Evolutionary conservation across 176 grass and related monocot species (phyloP).

Genomic region (maize (Zea mays)): DNA sequence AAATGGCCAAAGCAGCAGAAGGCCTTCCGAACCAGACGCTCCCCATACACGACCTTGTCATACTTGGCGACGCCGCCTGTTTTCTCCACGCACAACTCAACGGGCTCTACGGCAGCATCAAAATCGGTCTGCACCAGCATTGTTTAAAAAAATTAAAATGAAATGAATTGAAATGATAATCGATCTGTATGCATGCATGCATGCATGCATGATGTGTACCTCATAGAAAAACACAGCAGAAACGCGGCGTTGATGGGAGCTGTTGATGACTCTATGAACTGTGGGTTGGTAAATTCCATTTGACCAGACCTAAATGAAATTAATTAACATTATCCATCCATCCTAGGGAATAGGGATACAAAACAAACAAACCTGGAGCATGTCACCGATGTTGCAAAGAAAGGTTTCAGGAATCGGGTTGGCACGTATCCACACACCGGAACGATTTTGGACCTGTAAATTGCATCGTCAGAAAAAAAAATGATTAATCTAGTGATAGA

Average conservation of each 20-base stretch:
- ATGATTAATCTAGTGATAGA: too few species aligned
- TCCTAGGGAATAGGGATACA: not conserved
- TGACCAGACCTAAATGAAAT: not conserved
- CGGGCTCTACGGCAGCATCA: not conserved
- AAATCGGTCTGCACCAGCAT: not conserved
- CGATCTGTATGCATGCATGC: not conserved
- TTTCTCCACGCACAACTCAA: not conserved
- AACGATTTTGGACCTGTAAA: constrained; percentile 67
- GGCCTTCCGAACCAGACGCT: not conserved
- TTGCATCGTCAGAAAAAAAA: not conserved
- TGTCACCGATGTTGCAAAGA: constrained; percentile 89
- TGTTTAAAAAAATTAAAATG: too few species aligned
- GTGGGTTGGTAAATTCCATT: not conserved
- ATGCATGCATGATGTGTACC: not conserved
- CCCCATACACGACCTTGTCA: not conserved
- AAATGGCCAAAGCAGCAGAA: too few species aligned
- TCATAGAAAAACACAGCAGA: not conserved
- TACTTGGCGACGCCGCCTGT: not conserved
- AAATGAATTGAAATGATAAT: not conserved
- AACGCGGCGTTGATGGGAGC: not conserved
- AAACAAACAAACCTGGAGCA: constrained; percentile 59
- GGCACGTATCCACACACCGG: constrained; percentile 72
- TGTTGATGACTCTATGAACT: not conserved
- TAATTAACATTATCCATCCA: not conserved
- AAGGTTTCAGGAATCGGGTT: constrained; percentile 74